phyloP scores from a whole-genome alignment of 768 basidiomycete genomes.

The Naganishia vishniacii region DNA sequence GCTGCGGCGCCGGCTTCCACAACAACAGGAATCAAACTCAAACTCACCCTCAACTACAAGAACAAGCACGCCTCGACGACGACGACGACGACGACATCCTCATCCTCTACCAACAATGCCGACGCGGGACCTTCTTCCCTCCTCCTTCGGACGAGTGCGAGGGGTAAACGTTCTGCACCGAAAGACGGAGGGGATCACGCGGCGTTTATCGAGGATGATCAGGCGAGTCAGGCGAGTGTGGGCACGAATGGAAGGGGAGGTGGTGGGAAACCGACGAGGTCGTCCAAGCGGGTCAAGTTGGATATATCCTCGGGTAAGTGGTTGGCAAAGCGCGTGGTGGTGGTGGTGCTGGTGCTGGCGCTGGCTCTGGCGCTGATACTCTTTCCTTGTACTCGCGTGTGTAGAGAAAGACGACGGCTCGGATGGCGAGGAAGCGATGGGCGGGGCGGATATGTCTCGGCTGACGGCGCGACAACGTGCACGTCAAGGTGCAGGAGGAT shows the following conservation, averaged over 20 bases:
- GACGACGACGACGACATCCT: no score
- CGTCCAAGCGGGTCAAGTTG: slow-evolving; percentile 1
- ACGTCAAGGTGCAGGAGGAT: slow-evolving; percentile 37
- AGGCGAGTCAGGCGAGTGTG: slow-evolving; percentile 11
- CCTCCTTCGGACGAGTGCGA: not conserved
- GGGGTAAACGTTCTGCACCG: not conserved
- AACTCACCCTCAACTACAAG: slow-evolving; percentile 13
- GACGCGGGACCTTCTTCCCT: slow-evolving; percentile 7
- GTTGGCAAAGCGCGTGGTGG: no score
- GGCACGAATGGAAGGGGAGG: not conserved
- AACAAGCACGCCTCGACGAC: not conserved
- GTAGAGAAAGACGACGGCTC: slow-evolving; percentile 1
- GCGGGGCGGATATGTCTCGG: not conserved
- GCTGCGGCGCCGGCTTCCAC: no score
- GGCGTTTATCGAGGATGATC: slow-evolving; percentile 4
- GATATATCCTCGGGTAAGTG: not conserved
- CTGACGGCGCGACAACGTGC: slow-evolving; percentile 46
- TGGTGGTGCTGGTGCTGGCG: no score
- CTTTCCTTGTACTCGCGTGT: no score
- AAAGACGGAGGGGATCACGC: slow-evolving; percentile 8
- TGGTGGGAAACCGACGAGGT: not conserved
- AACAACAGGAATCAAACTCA: slow-evolving; percentile 9
- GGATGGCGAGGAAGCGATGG: slow-evolving; percentile 18
- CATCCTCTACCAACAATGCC: not conserved
- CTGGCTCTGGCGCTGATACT: no score